Base-by-base conservation (phyloP, 75 land plant species). In the Cunninghamia lanceolata region DNA sequence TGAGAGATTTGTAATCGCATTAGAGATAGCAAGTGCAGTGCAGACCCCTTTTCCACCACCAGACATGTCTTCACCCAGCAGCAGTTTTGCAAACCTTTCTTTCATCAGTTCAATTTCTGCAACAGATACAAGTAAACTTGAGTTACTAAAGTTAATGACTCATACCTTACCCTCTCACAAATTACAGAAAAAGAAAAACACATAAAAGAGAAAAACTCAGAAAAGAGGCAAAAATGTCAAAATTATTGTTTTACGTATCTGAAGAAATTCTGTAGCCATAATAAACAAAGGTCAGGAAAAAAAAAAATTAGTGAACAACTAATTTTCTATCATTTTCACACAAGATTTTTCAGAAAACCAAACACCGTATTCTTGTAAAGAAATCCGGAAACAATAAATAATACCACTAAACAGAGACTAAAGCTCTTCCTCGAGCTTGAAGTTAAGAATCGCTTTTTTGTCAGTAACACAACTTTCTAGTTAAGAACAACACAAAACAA, bases 51-150 rank as follows among this genome's bases (percentile, higher is more conserved):
- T 97, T 40, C 94, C 99, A 40, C 94, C 90, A 16, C 99, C 99
- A 32, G 99, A 97, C 99, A 97, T 97, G 84, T 97, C 99, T 89
- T 96, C 98, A 83, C 98, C 98, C 74, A 96, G 91, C 82, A 96
- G 85, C 84, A 96, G 86, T 88, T 96, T 97, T 40, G 99, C 91
- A 85, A 97, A 95, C 78, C 94, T 93, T 83, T 97, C 99, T 87
- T 97, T 97, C 99, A 97, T 95, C 96, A 97, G 88, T 85, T 97
- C 97, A 73, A 92, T 83, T 85, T 97, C 98, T 95, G 88, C 36
- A 87, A 59, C 40, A 42, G 16, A 13, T 50, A 25, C 74, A 36
- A 54, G 19, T 38, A 9, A 77, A 38, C 40, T 19, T 0, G 80
- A 77, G 45, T 39, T 77, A 77, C 80, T 77, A 35, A 77, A 14